Evolutionary conservation across 2,329 filamentous ascomycete species (phyloP).

Genomic region (Exophiala bonariae): DNA sequence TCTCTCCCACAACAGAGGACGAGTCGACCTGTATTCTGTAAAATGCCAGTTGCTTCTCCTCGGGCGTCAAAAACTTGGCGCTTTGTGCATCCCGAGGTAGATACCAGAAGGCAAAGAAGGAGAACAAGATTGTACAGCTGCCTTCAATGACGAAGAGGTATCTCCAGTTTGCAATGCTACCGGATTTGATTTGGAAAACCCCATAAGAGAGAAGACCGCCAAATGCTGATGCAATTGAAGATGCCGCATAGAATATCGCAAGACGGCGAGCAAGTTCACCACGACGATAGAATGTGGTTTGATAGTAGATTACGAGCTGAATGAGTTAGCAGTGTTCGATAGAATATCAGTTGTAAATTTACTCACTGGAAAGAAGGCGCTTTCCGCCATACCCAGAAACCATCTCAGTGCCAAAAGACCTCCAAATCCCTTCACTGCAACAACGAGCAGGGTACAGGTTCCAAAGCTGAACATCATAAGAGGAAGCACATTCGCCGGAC

Average conservation of each 20-base stretch:
- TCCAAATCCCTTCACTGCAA: slow-evolving; percentile 45
- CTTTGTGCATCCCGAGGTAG: slow-evolving; percentile 65
- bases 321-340: background rate
- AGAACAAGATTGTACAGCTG: slow-evolving; percentile 59
- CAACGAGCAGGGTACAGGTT: slow-evolving; percentile 60
- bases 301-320: slow-evolving; percentile 23
- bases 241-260: slow-evolving; percentile 74
- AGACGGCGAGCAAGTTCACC: slow-evolving; percentile 69
- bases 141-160: slow-evolving; percentile 61
- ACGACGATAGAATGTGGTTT: slow-evolving; percentile 67
- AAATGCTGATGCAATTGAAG: slow-evolving; percentile 71
- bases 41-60: slow-evolving; percentile 68
- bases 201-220: slow-evolving; percentile 60
- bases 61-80: slow-evolving; percentile 64
- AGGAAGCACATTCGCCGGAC: slow-evolving; percentile 63
- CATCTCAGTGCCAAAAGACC: slow-evolving; percentile 68
- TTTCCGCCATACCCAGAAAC: slow-evolving; percentile 69
- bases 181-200: slow-evolving; percentile 58
- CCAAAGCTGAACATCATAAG: slow-evolving; percentile 70
- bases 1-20: slow-evolving; percentile 62
- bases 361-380: slow-evolving; percentile 62
- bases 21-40: slow-evolving; percentile 75
- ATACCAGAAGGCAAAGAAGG: slow-evolving; percentile 67
- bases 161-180: slow-evolving; percentile 51
- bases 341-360: too few species aligned